These are phyloP conservation scores for Mycocentrospora acerina DNA, from an alignment of 2,329 filamentous ascomycete genomes.

Conservation along the genomic window DNA sequence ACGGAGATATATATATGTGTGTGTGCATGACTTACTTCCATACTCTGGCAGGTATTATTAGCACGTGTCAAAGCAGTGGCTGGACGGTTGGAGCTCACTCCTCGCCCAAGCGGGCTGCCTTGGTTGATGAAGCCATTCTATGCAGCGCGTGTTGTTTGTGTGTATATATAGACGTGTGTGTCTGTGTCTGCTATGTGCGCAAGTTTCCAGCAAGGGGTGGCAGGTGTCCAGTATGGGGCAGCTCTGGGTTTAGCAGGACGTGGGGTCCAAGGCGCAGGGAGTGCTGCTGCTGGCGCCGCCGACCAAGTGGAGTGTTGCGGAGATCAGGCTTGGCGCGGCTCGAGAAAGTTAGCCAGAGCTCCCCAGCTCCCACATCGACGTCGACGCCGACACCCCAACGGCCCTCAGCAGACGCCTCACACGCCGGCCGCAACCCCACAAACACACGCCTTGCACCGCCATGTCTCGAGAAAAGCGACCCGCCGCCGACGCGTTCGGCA, in stretches of 20 bases:
- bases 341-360: conserved; percentile 4
- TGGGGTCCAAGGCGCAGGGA: neutral
- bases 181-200: too few relatives aligned
- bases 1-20: too few relatives aligned
- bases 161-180: too few relatives aligned
- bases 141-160: conserved; percentile 11
- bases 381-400: too few relatives aligned
- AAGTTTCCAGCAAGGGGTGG: too few relatives aligned
- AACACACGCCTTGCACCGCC: conserved; percentile 18
- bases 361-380: conserved; percentile 1
- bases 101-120: conserved; percentile 71
- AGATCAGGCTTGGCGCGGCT: conserved; percentile 8
- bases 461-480: conserved; percentile 95
- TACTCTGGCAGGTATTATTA: conserved; percentile 60
- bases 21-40: conserved; percentile 77
- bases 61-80: conserved; percentile 29
- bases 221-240: too few relatives aligned
- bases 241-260: neutral
- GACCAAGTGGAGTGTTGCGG: conserved; percentile 5
- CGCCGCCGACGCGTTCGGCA: conserved; percentile 79
- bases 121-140: conserved; percentile 57
- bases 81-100: conserved; percentile 58
- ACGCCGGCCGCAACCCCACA: conserved; percentile 1
- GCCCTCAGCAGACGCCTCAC: conserved; percentile 4
- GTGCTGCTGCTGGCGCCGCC: neutral